phyloP scores from a whole-genome alignment of 768 basidiomycete genomes.

The Tulasnella sp. region DNA sequence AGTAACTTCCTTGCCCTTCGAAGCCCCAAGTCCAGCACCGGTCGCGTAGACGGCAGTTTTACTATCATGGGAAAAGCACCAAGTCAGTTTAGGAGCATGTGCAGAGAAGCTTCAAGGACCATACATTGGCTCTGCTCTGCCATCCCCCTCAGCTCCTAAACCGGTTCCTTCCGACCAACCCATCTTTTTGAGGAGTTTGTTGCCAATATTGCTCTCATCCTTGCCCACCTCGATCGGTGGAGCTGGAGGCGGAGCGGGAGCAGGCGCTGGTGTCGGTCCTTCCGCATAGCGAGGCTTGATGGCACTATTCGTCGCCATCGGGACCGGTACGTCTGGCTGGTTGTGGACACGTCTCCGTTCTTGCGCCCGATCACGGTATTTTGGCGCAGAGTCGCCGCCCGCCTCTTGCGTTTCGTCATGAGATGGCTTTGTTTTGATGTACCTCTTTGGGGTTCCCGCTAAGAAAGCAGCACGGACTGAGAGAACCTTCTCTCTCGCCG shows the following conservation, averaged over 20 bases:
- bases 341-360: slow-evolving; percentile 86
- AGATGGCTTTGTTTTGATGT: slow-evolving; percentile 19
- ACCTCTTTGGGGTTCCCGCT: slow-evolving; percentile 29
- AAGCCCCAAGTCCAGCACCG: slow-evolving; percentile 85
- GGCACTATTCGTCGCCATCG: slow-evolving; percentile 2
- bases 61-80: slow-evolving; percentile 32
- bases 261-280: slow-evolving; percentile 35
- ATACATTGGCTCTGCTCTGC: slow-evolving; percentile 79
- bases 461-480: slow-evolving; percentile 11
- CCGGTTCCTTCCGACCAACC: slow-evolving; percentile 91
- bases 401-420: slow-evolving; percentile 32
- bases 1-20: slow-evolving; percentile 68
- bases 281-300: slow-evolving; percentile 43
- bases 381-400: slow-evolving; percentile 40
- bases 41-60: slow-evolving; percentile 77
- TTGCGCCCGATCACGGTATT: slow-evolving; percentile 91
- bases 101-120: slow-evolving; percentile 24
- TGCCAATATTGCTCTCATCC: slow-evolving; percentile 81
- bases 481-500: slow-evolving; percentile 43
- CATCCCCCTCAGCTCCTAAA: slow-evolving; percentile 69
- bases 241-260: slow-evolving; percentile 45
- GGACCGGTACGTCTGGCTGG: slow-evolving; percentile 66
- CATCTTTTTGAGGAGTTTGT: slow-evolving; percentile 93
- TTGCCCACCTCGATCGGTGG: slow-evolving; percentile 57
- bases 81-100: not conserved